phyloP scores from a whole-genome alignment of 2,329 filamentous ascomycete species.

The Lecanicillium sp. region DNA sequence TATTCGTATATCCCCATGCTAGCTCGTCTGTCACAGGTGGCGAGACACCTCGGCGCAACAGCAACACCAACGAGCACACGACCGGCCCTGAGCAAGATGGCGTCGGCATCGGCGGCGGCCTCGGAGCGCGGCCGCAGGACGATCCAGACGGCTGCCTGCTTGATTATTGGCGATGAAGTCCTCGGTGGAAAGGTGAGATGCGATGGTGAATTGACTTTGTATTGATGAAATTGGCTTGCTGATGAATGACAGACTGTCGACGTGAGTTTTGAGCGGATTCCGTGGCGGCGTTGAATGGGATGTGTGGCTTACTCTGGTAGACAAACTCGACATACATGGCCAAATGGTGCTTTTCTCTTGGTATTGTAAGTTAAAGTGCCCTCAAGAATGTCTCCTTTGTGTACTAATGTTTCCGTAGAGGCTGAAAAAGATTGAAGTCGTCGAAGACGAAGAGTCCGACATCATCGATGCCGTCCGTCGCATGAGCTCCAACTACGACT shows the following conservation, averaged over 20 bases:
- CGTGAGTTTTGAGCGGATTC: slow-evolving; percentile 26
- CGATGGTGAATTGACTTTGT: slow-evolving; percentile 1
- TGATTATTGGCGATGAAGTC: slow-evolving; percentile 97
- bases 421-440: slow-evolving; percentile 83
- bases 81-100: slow-evolving; percentile 12
- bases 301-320: slow-evolving; percentile 25
- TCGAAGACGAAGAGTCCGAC: slow-evolving; percentile 83
- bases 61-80: slow-evolving; percentile 10
- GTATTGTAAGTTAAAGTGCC: slow-evolving; percentile 5
- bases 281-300: neutral
- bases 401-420: slow-evolving; percentile 31
- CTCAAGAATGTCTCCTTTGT: neutral
- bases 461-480: slow-evolving; percentile 80
- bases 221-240: slow-evolving; percentile 6
- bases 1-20: too few species aligned
- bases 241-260: slow-evolving; percentile 26
- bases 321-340: slow-evolving; percentile 58
- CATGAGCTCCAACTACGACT: slow-evolving; percentile 87
- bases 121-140: slow-evolving; percentile 52
- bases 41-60: slow-evolving; percentile 53
- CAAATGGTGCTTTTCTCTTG: slow-evolving; percentile 40
- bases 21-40: slow-evolving; percentile 63
- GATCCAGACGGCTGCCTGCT: slow-evolving; percentile 83
- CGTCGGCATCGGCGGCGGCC: slow-evolving; percentile 36
- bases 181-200: slow-evolving; percentile 71